Conservation (phyloP, 345 rosid genomes). For the Euclidium syriacum region DNA sequence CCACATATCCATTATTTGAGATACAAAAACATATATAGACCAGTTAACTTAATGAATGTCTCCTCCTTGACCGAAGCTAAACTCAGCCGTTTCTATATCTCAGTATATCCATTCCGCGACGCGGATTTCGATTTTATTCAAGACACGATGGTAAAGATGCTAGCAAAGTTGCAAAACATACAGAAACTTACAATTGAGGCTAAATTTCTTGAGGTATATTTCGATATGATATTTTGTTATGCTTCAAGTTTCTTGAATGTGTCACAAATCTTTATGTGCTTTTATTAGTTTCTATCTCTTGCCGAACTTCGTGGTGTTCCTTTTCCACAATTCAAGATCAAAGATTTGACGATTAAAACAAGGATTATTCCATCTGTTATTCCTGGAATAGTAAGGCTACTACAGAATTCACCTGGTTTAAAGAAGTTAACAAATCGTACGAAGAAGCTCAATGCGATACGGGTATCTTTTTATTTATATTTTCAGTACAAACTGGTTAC, state of each 20-base stretch:
- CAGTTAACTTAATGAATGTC: background rate
- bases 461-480: too few species aligned
- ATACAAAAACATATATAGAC: background rate
- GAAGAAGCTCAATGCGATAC: background rate
- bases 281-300: background rate
- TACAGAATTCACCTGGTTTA: slow-evolving; percentile 14
- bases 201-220: slow-evolving; percentile 11
- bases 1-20: slow-evolving; percentile 14
- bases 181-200: slow-evolving; percentile 14
- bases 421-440: slow-evolving; percentile 20
- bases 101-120: background rate
- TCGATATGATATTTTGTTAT: too few species aligned
- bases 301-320: background rate
- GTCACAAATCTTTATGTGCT: too few species aligned
- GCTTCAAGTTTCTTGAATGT: too few species aligned
- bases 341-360: background rate
- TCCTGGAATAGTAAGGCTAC: slow-evolving; percentile 8
- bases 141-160: background rate
- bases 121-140: background rate
- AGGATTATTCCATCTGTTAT: background rate
- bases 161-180: background rate
- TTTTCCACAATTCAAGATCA: background rate
- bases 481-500: too few species aligned
- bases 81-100: slow-evolving; percentile 2
- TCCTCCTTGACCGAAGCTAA: slow-evolving; percentile 7